A percentile compares a stretch with the other conserved stretches of the same genome.
Conservation (phyloP, 2,329 filamentous ascomycete genomes). For the Colletotrichum tanaceti region DNA sequence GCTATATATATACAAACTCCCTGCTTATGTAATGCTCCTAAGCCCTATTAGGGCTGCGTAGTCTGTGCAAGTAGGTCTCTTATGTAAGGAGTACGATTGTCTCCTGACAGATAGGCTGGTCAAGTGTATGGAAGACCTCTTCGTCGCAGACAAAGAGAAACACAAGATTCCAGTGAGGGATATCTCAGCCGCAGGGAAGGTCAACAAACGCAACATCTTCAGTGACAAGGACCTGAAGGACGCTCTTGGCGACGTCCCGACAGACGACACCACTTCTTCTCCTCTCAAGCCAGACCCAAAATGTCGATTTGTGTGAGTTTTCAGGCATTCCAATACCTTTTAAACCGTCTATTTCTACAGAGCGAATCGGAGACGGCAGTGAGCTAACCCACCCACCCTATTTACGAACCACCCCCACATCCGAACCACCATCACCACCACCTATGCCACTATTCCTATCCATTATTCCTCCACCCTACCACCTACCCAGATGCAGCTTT, state of each 20-base stretch:
- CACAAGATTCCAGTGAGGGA: constrained; percentile 8
- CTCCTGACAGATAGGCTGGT: no score
- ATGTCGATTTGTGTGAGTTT: constrained; percentile 19
- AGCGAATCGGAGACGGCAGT: not conserved
- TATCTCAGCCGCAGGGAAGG: not conserved
- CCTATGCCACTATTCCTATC: no score
- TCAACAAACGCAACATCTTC: not conserved
- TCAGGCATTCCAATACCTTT: not conserved
- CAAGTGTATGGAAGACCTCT: not conserved
- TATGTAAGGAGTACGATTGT: no score
- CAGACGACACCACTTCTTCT: not conserved
- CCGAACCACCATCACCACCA: no score
- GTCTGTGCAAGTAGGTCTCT: no score
- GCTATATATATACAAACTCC: no score
- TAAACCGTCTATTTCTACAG: not conserved
- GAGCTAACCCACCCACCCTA: no score
- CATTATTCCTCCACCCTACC: no score
- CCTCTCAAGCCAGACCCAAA: not conserved
- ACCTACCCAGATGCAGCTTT: no score
- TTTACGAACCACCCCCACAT: no score
- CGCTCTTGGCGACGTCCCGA: not conserved
- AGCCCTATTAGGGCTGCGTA: no score
- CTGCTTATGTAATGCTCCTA: no score
- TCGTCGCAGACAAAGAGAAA: not conserved
- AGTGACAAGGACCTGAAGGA: not conserved